Evolutionary conservation across 768 basidiomycete species (phyloP), one percentile per base, ranked within the genome.

Genomic region (Psilocybe azurescens): DNA sequence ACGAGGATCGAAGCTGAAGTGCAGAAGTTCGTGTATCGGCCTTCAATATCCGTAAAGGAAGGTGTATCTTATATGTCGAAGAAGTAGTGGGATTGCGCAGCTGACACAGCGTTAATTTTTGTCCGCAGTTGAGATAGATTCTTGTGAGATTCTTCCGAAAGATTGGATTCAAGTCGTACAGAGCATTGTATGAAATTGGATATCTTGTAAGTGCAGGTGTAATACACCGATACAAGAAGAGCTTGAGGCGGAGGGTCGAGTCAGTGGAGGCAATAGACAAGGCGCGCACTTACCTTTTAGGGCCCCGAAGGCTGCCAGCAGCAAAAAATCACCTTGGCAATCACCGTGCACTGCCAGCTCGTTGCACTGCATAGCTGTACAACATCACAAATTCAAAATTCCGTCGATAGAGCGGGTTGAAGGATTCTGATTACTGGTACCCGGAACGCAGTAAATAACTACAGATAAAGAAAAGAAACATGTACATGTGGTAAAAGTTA

Each of bases 91-190:
- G 38, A 2, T 24, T 38, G 49, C 47, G 57, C 47, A 58, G 57
- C 57, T 51, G 57, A 59, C 48, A 48, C 48, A 29, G 39, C n/a
- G 50, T 16, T 11, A 41, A 49, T 49, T 11, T 52, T 13, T 36
- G 53, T 54, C 41, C 41, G 41, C 41, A 44, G 41, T 44, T 7
- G n/a, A 14, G 38, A 39, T 14, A 1, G 41, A 44, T 44, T 44
- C 41, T 16, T 44, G 41, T 13, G 41, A 44, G n/a, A 44, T n/a
- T 44, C 5, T 44, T 44, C 41, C 11, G 41, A n/a, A 16, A 13
- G 41, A 44, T n/a, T 44, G 8, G 41, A 44, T 8, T 16, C 14
- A 44, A n/a, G 11, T 5, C 14, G 11, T 44, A 16, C 6, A 44
- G 41, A 16, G 14, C 41, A 44, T 44, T n/a, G 41, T 1, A 3